Base-by-base conservation (phyloP, 129 eudicot genomes). In the Artemisia annua region DNA sequence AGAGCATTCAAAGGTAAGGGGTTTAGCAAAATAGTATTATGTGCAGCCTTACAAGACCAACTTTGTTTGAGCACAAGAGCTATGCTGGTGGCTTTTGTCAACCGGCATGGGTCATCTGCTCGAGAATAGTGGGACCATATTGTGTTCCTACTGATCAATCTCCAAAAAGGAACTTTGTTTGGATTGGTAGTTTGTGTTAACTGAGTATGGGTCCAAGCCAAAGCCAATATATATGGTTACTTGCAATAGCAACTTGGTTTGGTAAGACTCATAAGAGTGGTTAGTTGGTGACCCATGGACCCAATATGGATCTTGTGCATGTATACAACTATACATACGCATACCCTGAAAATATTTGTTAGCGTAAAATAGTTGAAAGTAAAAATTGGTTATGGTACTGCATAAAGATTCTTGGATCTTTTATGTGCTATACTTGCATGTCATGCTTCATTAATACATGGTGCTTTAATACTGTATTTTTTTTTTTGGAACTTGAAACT, bases 1-100 rank as follows among this genome's bases (percentile, higher is more conserved):
- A 46, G 28, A 75, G 73, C 80, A 66, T 46, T 22, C 79, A 20
- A 50, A 67, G 58, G 61, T 67, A 46, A 10, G 66, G n/a, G n/a
- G 46, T 20, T 24, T 20, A 20, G 22, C 22, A 20, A 20, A 20
- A 20, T 20, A 20, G 22, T 20, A 1, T 20, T 20, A 20, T 20
- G 22, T 20, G 22, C 22, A 0, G 22, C 22, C 22, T 0, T 20
- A 20, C 22, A 1, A 20, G 22, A 20, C 22, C 22, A 20, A 20
- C 22, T 20, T 20, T 20, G 22, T 20, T 20, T 20, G 22, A 20
- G 22, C 22, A 20, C 22, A 20, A 20, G 22, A 20, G 22, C 28
- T 24, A 2, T 24, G 28, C 28, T 26, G 28, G 28, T 26, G 28
- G 28, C 28, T 26, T 26, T 26, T 26, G 28, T 26, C 28, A 20